Percentiles rank a stretch among this genome's conserved stretches.
These are phyloP conservation scores for Meredithiella fracta DNA, from an alignment of 2,329 filamentous ascomycete species.

Conservation along the genomic window DNA sequence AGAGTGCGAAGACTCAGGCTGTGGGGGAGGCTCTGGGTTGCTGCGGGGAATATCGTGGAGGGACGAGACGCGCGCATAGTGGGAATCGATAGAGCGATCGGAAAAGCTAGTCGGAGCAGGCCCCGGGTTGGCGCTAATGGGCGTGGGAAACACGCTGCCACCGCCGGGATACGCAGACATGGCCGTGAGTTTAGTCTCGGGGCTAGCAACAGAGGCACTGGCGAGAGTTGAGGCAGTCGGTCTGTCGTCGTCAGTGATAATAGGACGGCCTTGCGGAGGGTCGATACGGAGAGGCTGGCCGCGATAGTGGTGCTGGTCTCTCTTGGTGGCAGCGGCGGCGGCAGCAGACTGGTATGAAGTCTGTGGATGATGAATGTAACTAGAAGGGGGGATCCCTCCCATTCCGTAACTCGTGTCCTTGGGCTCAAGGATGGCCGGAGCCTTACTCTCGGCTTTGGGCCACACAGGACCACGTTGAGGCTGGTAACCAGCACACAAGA, in stretches of 20 bases:
- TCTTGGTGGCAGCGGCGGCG: slow-evolving; percentile 25
- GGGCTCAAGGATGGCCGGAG: slow-evolving; percentile 60
- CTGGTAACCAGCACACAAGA: slow-evolving; percentile 82
- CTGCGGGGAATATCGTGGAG: slow-evolving; percentile 41
- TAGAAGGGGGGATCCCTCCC: not conserved
- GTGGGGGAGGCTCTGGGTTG: slow-evolving; percentile 33
- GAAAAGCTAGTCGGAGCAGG: slow-evolving; percentile 26
- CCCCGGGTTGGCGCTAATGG: slow-evolving; percentile 40
- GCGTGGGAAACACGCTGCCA: slow-evolving; percentile 42
- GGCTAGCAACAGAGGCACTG: slow-evolving; percentile 40
- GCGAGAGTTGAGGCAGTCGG: slow-evolving; percentile 42
- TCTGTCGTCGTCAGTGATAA: slow-evolving; percentile 39
- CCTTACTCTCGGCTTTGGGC: slow-evolving; percentile 59
- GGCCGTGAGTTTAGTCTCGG: slow-evolving; percentile 46
- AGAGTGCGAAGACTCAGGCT: not conserved
- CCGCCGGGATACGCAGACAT: slow-evolving; percentile 34
- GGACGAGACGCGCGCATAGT: slow-evolving; percentile 43
- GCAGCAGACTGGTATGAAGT: slow-evolving; percentile 25
- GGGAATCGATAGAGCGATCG: slow-evolving; percentile 37
- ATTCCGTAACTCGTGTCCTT: slow-evolving; percentile 51
- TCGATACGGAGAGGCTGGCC: slow-evolving; percentile 46
- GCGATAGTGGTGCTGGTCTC: slow-evolving; percentile 43
- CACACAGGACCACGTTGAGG: slow-evolving; percentile 55
- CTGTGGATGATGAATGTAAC: slow-evolving; percentile 28
- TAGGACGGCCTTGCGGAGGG: slow-evolving; percentile 41